phyloP scores from a whole-genome alignment of 1,139 yeast species.

The Pichia kudriavzevii region DNA sequence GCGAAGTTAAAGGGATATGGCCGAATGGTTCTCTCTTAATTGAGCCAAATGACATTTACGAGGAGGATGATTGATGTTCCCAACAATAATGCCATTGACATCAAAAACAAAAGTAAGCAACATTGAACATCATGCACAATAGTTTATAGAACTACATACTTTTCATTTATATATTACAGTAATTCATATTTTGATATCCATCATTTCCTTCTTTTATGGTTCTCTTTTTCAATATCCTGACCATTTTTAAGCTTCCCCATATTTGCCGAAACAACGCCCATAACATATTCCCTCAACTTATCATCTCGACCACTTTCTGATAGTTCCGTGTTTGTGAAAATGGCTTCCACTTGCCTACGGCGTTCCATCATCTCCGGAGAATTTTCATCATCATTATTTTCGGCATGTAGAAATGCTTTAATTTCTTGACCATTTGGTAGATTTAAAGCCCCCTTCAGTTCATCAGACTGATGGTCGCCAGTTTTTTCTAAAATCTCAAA shows the following conservation, averaged over 20 bases:
- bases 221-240: slow-evolving; percentile 11
- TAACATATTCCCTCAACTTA: slow-evolving; percentile 62
- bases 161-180: slow-evolving; percentile 3
- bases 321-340: slow-evolving; percentile 68
- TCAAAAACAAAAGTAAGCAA: slow-evolving; percentile 4
- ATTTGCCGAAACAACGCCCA: slow-evolving; percentile 54
- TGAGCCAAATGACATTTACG: slow-evolving; percentile 34
- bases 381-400: slow-evolving; percentile 31
- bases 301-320: slow-evolving; percentile 40
- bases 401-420: slow-evolving; percentile 43
- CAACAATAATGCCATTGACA: too few species aligned
- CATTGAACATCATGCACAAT: neutral
- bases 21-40: slow-evolving; percentile 59
- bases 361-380: slow-evolving; percentile 28
- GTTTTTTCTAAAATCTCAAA: slow-evolving; percentile 28
- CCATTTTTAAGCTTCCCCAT: slow-evolving; percentile 18
- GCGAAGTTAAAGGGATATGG: slow-evolving; percentile 43
- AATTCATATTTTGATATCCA: too few species aligned
- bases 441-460: slow-evolving; percentile 11
- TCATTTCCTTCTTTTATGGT: slow-evolving; percentile 21
- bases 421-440: slow-evolving; percentile 44
- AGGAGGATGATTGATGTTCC: too few species aligned
- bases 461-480: slow-evolving; percentile 5
- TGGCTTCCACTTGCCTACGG: slow-evolving; percentile 58
- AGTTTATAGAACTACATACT: neutral